Evolutionary conservation across 2,329 filamentous ascomycete species (phyloP).

Genomic region (Reticulascus tulasneorum): DNA sequence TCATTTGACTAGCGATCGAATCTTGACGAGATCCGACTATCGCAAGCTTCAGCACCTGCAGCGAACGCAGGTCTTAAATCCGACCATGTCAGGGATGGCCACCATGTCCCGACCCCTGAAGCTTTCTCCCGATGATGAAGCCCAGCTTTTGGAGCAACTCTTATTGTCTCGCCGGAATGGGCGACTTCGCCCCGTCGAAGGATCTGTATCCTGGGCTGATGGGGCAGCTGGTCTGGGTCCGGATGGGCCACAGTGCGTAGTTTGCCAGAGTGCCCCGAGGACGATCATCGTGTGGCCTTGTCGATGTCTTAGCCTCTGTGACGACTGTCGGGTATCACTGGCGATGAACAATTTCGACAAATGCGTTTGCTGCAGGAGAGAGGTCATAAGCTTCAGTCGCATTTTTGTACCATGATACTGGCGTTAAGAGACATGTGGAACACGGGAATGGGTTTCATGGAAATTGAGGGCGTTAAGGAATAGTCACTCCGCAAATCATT

Average conservation of each 20-base stretch:
- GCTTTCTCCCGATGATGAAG: slow-evolving; percentile 55
- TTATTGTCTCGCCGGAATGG: slow-evolving; percentile 47
- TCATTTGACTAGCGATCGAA: slow-evolving; percentile 66
- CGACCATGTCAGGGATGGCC: slow-evolving; percentile 29
- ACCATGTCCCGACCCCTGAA: slow-evolving; percentile 28
- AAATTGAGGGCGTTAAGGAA: no score
- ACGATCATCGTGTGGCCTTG: slow-evolving; percentile 96
- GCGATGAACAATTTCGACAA: slow-evolving; percentile 97
- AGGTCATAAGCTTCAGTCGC: slow-evolving; percentile 84
- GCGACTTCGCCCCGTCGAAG: background rate
- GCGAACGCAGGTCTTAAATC: slow-evolving; percentile 63
- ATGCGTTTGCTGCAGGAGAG: slow-evolving; percentile 88
- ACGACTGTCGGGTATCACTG: slow-evolving; percentile 88
- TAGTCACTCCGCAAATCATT: no score
- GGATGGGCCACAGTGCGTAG: slow-evolving; percentile 80
- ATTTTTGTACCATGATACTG: slow-evolving; percentile 85
- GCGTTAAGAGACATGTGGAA: slow-evolving; percentile 1
- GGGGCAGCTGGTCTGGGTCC: slow-evolving; percentile 69
- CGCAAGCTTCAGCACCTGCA: slow-evolving; percentile 63
- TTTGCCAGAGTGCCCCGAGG: slow-evolving; percentile 81
- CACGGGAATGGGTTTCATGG: no score
- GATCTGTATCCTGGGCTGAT: slow-evolving; percentile 54
- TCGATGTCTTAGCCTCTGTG: slow-evolving; percentile 87
- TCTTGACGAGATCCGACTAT: slow-evolving; percentile 81
- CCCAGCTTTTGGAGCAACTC: slow-evolving; percentile 57